Evolutionary conservation across 306 rosid species (phyloP).

Genomic region (Albizia julibrissin): DNA sequence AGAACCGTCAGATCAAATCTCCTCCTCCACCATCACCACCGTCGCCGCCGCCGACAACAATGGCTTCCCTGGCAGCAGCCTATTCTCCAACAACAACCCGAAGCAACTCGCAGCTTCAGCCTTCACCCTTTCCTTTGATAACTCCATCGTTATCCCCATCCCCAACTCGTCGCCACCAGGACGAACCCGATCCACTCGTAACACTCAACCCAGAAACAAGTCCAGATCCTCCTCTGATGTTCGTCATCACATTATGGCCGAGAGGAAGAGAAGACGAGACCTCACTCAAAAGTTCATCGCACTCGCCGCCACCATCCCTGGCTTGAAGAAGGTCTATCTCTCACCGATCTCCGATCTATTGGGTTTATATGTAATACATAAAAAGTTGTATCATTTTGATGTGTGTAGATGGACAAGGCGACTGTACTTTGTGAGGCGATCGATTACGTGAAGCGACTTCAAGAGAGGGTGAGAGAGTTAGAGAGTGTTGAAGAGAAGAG

Average conservation of each 20-base stretch:
- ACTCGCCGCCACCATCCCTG: conserved; percentile 41
- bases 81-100: not conserved
- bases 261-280: not conserved
- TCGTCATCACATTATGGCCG: not conserved
- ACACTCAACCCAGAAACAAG: not conserved
- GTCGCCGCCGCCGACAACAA: not conserved
- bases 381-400: not conserved
- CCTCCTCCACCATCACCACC: not conserved
- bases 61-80: not conserved
- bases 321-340: conserved; percentile 15
- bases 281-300: conserved; percentile 17
- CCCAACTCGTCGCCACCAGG: not conserved
- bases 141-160: not conserved
- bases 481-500: not conserved
- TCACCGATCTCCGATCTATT: not conserved
- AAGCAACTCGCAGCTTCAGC: not conserved
- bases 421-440: conserved; percentile 21
- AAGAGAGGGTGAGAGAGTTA: conserved; percentile 17
- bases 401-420: conserved; percentile 19
- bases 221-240: not conserved
- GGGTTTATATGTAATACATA: not conserved
- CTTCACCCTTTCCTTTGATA: not conserved
- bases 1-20: not conserved
- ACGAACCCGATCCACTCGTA: not conserved
- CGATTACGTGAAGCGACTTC: conserved; percentile 26